Evolutionary conservation across 2,329 filamentous ascomycete species (phyloP), one percentile per base, ranked within the genome.

Genomic region (Diatrype stigma): DNA sequence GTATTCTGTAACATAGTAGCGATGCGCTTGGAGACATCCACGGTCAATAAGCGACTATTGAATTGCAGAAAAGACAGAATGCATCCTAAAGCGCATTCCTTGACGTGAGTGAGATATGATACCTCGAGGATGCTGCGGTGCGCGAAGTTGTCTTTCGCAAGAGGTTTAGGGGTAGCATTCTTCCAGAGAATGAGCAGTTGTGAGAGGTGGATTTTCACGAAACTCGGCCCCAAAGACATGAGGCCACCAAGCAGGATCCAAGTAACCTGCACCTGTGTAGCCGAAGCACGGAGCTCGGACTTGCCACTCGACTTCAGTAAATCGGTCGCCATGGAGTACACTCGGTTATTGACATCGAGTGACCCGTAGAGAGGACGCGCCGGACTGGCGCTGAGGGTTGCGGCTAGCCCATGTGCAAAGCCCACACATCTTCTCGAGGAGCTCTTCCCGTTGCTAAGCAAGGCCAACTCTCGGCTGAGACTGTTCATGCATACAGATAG

Each of bases 401-500:
- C 90, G 22, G 94, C 91, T 50, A 99, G 78, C 6, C 91, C 93
- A 70, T 96, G 90, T 0, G 94, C 90, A 66, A 95, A 94, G 2
- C 93, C 94, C 30, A 96, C 80, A 67, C 93, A 97, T 61, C 89
- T 82, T 51, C 90, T 81, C 17, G 90, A 86, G 1, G 89, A 91
- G 63, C 90, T 89, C 48, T 90, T 81, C 6, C 85, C 87, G 1
- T 85, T 84, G 14, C 80, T 82, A 6, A 97, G 79, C 42, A 94
- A 79, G 26, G 85, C 85, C 26, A 99, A 78, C 64, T 99, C 94
- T 56, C 94, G 81, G 54, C 85, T 89, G 53, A 99, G 80, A 66
- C 90, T 96, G 68, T 96, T 96, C 87, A 97, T 92, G 69, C 92
- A 97, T 44, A 97, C 89, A 0, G 93, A 96, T 17, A 97, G 84